These are phyloP conservation scores for Penicillium fimorum DNA, from an alignment of 495 filamentous ascomycete species.

Conservation along the genomic window DNA sequence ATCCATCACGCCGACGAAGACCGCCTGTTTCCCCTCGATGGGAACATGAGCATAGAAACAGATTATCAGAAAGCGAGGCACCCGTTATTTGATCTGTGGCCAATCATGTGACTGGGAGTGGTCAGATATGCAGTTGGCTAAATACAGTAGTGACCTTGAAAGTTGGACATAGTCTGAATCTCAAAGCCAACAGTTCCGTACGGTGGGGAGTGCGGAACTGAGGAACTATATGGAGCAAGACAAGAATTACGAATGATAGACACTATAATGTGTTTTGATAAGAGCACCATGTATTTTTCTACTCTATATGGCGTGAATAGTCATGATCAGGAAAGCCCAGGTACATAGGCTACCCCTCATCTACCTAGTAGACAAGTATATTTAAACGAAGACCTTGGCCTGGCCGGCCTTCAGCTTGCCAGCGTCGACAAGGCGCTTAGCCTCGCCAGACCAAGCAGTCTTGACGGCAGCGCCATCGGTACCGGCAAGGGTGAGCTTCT, in stretches of 20 bases:
- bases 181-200: background rate
- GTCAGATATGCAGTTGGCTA: conserved; percentile 2
- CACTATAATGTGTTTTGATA: background rate
- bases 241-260: background rate
- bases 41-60: background rate
- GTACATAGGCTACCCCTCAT: conserved; percentile 3
- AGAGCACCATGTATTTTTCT: conserved; percentile 10
- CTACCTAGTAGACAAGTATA: conserved; percentile 5
- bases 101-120: conserved; percentile 1
- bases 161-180: background rate
- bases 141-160: background rate
- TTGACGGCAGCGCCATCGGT: conserved; percentile 60
- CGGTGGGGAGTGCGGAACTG: background rate
- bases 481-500: conserved; percentile 62
- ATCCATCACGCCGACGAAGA: background rate
- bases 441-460: conserved; percentile 66
- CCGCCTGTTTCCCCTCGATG: too few relatives aligned
- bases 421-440: conserved; percentile 66
- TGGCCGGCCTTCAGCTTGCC: conserved; percentile 86
- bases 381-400: conserved; percentile 51
- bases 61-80: background rate
- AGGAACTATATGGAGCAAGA: too few relatives aligned
- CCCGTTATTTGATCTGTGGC: background rate
- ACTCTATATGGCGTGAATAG: conserved; percentile 14
- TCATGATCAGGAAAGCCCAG: conserved; percentile 10